These are phyloP conservation scores for Lophiotrema nucula DNA, from an alignment of 495 filamentous ascomycete genomes.

Conservation along the genomic window DNA sequence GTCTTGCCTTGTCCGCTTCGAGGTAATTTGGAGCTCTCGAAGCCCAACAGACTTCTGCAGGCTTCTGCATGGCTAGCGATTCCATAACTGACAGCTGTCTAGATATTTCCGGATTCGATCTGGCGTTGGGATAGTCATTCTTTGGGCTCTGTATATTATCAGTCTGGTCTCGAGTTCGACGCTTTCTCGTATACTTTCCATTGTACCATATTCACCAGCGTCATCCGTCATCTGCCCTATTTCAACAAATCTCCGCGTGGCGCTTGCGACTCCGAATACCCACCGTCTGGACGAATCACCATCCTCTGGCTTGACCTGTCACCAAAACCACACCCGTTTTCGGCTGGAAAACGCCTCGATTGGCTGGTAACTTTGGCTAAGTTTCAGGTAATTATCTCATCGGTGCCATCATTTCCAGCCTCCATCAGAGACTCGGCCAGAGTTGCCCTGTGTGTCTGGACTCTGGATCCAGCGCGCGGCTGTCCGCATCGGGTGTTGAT, in stretches of 20 bases:
- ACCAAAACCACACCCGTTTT: constrained; percentile 26
- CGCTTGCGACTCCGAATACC: constrained; percentile 2
- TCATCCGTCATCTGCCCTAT: constrained; percentile 17
- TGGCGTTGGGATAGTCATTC: constrained; percentile 10
- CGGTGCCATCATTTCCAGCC: neutral
- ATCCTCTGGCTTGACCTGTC: constrained; percentile 11
- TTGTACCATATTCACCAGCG: constrained; percentile 31
- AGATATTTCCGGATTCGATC: constrained; percentile 17
- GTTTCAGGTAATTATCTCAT: constrained; percentile 30
- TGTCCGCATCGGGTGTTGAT: constrained; percentile 12
- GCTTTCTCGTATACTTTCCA: neutral
- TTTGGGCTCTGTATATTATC: constrained; percentile 25
- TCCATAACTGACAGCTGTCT: constrained; percentile 21
- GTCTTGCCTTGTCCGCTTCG: constrained; percentile 30
- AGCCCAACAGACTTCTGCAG: constrained; percentile 6
- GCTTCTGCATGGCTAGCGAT: neutral
- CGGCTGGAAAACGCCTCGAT: constrained; percentile 19
- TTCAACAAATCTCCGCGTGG: constrained; percentile 31
- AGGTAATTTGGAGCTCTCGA: constrained; percentile 22
- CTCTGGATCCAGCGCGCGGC: constrained; percentile 5
- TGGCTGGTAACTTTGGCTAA: constrained; percentile 20
- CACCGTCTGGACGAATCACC: constrained; percentile 14
- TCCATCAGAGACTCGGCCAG: constrained; percentile 8
- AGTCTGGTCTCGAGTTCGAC: neutral
- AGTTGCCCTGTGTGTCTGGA: constrained; percentile 17